Percentiles rank a stretch among this genome's conserved stretches.
These are phyloP conservation scores for Lachnellula occidentalis DNA, from an alignment of 2,329 filamentous ascomycete species.

Conservation along the genomic window DNA sequence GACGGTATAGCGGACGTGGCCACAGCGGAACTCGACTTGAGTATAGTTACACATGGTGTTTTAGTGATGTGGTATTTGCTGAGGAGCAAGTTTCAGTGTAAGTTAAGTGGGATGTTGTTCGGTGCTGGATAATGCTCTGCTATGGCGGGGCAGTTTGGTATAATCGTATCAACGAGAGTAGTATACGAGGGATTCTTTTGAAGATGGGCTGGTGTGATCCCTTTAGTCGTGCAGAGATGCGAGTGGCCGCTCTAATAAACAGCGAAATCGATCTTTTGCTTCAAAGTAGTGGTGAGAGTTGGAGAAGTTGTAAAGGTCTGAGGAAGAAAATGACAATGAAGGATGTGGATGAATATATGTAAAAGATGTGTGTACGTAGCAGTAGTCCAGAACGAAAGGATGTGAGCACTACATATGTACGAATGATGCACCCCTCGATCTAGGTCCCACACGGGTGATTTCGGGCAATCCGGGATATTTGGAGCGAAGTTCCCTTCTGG, in stretches of 20 bases:
- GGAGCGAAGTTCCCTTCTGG: constrained; percentile 5
- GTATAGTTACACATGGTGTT: constrained; percentile 52
- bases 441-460: constrained; percentile 22
- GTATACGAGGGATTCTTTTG: background rate
- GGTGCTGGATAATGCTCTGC: background rate
- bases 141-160: background rate
- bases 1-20: constrained; percentile 49
- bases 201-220: background rate
- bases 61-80: background rate
- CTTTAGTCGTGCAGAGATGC: background rate
- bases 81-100: background rate
- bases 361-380: constrained; percentile 4
- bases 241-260: constrained; percentile 10
- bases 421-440: constrained; percentile 24
- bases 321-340: background rate
- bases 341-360: constrained; percentile 18
- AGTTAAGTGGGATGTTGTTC: background rate
- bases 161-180: constrained; percentile 7
- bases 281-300: background rate
- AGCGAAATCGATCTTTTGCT: constrained; percentile 1
- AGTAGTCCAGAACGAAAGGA: constrained; percentile 10
- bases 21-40: constrained; percentile 51
- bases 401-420: constrained; percentile 24
- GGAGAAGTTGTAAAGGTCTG: background rate
- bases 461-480: constrained; percentile 14